Conservation (phyloP, 2,329 filamentous ascomycete genomes). For the Xylaria sp. region DNA sequence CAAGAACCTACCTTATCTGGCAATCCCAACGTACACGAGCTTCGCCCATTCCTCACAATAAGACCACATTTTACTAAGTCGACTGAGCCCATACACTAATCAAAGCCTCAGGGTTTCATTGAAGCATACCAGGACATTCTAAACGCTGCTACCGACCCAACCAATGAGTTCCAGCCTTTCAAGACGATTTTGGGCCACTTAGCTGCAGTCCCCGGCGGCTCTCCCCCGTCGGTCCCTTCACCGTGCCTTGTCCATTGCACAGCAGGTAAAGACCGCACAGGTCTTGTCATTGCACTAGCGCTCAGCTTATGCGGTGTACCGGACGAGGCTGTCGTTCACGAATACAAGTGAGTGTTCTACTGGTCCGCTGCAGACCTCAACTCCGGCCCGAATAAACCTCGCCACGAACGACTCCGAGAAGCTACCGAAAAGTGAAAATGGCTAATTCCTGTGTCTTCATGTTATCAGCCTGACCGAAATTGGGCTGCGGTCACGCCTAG, state of each 20-base stretch:
- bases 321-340: conserved; percentile 62
- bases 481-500: conserved; percentile 56
- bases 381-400: background rate
- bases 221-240: conserved; percentile 53
- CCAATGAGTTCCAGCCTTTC: conserved; percentile 65
- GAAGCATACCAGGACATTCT: conserved; percentile 72
- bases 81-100: conserved; percentile 23
- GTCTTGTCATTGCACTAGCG: conserved; percentile 69
- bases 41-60: background rate
- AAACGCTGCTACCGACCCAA: conserved; percentile 55
- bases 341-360: conserved; percentile 48
- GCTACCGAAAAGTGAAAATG: background rate
- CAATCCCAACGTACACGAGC: conserved; percentile 4
- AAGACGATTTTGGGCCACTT: conserved; percentile 65
- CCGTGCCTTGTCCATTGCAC: conserved; percentile 70
- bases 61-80: background rate
- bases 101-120: conserved; percentile 63
- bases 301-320: conserved; percentile 67
- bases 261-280: conserved; percentile 75
- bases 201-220: conserved; percentile 44
- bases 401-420: background rate
- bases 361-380: background rate
- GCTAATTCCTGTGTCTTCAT: conserved; percentile 16
- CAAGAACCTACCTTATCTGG: background rate
- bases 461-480: conserved; percentile 60